Evolutionary conservation across 1,284 basidiomycete species (phyloP).

Genomic region (Trichosporon inkin): DNA sequence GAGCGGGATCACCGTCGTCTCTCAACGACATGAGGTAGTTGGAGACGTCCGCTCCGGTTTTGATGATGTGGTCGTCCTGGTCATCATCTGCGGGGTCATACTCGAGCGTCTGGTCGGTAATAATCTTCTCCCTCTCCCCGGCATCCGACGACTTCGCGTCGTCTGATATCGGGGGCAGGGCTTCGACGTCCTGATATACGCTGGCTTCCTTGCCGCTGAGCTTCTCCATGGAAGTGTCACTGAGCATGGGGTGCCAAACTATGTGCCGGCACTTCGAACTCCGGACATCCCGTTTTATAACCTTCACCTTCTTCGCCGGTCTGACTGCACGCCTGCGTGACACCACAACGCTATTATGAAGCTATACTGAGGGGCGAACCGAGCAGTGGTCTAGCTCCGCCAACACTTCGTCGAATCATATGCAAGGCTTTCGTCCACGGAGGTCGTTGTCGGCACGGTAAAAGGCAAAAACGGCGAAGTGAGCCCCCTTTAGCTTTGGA

Average conservation of each 20-base stretch:
- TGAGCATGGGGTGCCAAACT: neutral
- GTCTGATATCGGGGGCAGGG: neutral
- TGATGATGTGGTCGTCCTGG: slow-evolving; percentile 23
- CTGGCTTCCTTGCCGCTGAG: neutral
- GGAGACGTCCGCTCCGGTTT: slow-evolving; percentile 58
- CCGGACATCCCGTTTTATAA: neutral
- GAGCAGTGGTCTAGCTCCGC: too few species aligned
- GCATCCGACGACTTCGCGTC: neutral
- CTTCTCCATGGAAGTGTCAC: neutral
- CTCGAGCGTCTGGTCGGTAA: too few species aligned
- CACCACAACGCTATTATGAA: too few species aligned
- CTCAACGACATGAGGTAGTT: slow-evolving; percentile 59
- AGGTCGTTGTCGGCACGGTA: neutral
- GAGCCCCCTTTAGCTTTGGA: neutral
- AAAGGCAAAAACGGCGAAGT: slow-evolving; percentile 4
- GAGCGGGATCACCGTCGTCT: slow-evolving; percentile 60
- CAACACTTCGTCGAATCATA: neutral
- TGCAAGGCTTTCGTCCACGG: neutral
- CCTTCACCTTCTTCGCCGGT: neutral
- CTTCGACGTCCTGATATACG: neutral
- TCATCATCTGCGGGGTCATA: slow-evolving; percentile 3
- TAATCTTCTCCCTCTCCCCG: neutral
- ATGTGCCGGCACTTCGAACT: neutral
- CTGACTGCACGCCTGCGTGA: too few species aligned
- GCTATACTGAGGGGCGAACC: too few species aligned